Evolutionary conservation across 2,329 filamentous ascomycete genomes (phyloP).

Genomic region (Trichoderma afroharzianum): DNA sequence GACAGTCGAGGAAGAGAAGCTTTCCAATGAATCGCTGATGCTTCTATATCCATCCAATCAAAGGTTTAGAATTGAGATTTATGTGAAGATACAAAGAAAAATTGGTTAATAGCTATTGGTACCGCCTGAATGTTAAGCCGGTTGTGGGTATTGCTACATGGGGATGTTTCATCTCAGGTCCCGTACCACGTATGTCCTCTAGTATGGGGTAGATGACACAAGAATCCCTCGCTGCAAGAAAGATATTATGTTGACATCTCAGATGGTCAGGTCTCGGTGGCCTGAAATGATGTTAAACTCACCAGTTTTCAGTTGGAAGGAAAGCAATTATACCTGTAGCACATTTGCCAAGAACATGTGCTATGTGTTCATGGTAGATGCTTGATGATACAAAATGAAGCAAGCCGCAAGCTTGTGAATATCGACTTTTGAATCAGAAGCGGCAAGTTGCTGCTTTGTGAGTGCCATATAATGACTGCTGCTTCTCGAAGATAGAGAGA

Average conservation of each 20-base stretch:
- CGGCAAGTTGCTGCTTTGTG: background rate
- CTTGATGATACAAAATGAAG: background rate
- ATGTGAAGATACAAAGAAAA: background rate
- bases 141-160: background rate
- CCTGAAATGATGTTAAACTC: background rate
- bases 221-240: background rate
- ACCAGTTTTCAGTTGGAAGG: background rate
- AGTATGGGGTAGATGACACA: background rate
- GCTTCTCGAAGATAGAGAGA: background rate
- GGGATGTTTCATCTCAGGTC: background rate
- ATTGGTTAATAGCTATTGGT: background rate
- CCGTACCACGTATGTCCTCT: no score
- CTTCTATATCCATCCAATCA: background rate
- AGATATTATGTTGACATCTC: background rate
- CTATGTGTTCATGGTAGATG: background rate
- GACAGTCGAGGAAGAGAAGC: background rate
- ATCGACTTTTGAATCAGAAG: no score
- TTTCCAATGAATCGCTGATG: background rate
- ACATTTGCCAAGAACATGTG: background rate
- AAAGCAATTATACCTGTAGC: background rate
- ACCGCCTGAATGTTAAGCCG: background rate
- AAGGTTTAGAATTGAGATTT: background rate
- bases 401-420: background rate
- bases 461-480: conserved; percentile 8
- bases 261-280: background rate